A percentile compares a stretch with the other conserved stretches of the same genome.
These are phyloP conservation scores for Mariannaea sp. DNA, from an alignment of 2,329 filamentous ascomycete species.

Conservation along the genomic window DNA sequence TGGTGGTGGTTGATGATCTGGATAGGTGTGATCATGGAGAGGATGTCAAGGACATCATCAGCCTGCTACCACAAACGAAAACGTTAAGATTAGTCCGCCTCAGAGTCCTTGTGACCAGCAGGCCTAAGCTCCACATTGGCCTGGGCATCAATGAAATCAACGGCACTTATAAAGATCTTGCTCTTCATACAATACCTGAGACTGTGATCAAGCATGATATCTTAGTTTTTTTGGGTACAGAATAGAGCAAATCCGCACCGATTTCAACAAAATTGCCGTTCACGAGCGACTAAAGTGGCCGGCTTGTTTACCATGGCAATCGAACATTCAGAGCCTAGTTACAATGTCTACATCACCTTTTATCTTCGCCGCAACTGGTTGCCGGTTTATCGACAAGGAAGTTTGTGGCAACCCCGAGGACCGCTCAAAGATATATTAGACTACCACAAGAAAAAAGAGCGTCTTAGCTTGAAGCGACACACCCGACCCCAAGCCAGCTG, in stretches of 20 bases:
- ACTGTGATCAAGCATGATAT: conserved; percentile 46
- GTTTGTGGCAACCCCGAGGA: conserved; percentile 24
- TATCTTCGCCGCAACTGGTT: conserved; percentile 44
- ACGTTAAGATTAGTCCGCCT: not conserved
- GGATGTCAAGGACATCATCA: not conserved
- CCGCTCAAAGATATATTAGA: conserved; percentile 35
- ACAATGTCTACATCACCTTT: conserved; percentile 42
- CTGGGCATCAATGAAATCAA: conserved; percentile 41
- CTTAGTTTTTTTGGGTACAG: conserved; percentile 38
- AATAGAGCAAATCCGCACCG: conserved; percentile 37
- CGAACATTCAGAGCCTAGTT: conserved; percentile 20
- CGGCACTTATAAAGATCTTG: conserved; percentile 24
- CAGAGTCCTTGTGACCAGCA: not conserved
- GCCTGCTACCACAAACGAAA: not conserved
- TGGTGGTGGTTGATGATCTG: not conserved
- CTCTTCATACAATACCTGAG: conserved; percentile 46
- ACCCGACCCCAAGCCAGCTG: not conserved
- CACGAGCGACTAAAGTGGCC: not conserved
- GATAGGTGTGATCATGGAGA: conserved; percentile 2
- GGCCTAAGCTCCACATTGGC: conserved; percentile 46
- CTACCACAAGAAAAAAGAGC: conserved; percentile 9
- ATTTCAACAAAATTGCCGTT: conserved; percentile 28
- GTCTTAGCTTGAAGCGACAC: not conserved
- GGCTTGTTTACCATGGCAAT: conserved; percentile 20
- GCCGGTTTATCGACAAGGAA: conserved; percentile 37